These are phyloP conservation scores for Cystobasidium slooffiae DNA, from an alignment of 1,284 basidiomycete genomes.

Conservation along the genomic window DNA sequence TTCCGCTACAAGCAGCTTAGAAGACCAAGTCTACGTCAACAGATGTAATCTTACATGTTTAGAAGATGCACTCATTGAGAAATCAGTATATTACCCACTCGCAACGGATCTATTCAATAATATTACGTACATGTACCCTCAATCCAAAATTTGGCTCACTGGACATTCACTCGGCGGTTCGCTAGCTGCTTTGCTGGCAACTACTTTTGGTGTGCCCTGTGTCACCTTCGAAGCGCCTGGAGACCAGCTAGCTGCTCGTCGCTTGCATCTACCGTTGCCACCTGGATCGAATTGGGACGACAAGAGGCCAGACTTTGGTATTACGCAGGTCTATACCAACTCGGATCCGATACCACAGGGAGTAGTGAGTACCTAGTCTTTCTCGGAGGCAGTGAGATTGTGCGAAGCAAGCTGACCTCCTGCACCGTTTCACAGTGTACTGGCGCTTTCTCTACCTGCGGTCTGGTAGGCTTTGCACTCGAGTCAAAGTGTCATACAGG, in stretches of 20 bases:
- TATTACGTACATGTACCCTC: conserved; percentile 88
- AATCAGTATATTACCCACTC: conserved; percentile 85
- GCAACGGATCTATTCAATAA: conserved; percentile 85
- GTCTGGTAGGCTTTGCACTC: conserved; percentile 54
- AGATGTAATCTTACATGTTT: conserved; percentile 82
- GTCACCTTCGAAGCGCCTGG: conserved; percentile 91
- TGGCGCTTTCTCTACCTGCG: conserved; percentile 54
- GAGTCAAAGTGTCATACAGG: conserved; percentile 74
- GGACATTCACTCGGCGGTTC: conserved; percentile 91
- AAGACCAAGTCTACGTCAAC: conserved; percentile 29
- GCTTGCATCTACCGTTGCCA: conserved; percentile 81
- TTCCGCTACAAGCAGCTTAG: neutral
- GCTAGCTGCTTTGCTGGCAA: conserved; percentile 80
- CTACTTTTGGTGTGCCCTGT: conserved; percentile 89
- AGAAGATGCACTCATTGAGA: conserved; percentile 75
- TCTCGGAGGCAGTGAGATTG: neutral
- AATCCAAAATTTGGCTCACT: conserved; percentile 88
- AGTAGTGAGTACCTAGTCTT: conserved; percentile 23
- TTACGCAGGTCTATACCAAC: conserved; percentile 65
- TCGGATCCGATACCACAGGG: conserved; percentile 59
- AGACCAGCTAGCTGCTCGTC: conserved; percentile 78
- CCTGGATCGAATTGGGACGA: conserved; percentile 54
- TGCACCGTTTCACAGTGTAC: conserved; percentile 54
- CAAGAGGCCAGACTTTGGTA: conserved; percentile 47
- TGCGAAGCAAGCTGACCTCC: neutral